Conservation (phyloP, 2,329 filamentous ascomycete genomes). For the Fusarium sp. region DNA sequence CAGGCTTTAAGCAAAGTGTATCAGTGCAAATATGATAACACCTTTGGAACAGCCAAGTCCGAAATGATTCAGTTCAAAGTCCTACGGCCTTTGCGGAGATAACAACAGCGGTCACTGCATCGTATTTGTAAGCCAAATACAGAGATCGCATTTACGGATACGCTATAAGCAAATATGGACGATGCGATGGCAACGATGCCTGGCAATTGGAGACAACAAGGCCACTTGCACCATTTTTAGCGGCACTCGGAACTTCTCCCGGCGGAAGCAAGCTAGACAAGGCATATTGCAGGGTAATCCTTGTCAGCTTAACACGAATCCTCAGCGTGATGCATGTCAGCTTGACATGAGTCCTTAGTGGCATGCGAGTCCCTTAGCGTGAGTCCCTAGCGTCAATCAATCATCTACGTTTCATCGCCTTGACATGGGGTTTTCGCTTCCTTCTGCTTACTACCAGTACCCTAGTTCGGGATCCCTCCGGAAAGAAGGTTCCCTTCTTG, state of each 20-base stretch:
- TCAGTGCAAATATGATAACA: background rate
- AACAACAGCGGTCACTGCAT: background rate
- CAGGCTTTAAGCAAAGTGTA: background rate
- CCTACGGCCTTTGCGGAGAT: background rate
- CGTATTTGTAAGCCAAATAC: conserved; percentile 1
- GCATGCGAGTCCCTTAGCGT: conserved; percentile 13
- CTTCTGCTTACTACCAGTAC: conserved; percentile 4
- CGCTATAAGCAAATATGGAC: background rate
- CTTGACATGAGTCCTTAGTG: conserved; percentile 9
- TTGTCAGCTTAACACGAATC: background rate
- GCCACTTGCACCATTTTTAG: background rate
- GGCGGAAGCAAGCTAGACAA: background rate
- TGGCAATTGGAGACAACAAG: background rate
- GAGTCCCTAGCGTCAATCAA: conserved; percentile 2
- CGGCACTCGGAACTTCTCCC: background rate
- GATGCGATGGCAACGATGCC: background rate
- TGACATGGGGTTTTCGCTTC: conserved; percentile 7
- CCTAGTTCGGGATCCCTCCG: conserved; percentile 1
- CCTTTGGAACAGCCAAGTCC: background rate
- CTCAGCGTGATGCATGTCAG: conserved; percentile 12
- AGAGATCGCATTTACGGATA: background rate
- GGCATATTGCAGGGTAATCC: background rate
- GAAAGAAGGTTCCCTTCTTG: background rate
- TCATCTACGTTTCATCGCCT: background rate
- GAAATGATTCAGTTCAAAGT: background rate